These are phyloP conservation scores for Saccharomycopsis capsularis DNA, from an alignment of 805 yeast genomes.

Conservation along the genomic window DNA sequence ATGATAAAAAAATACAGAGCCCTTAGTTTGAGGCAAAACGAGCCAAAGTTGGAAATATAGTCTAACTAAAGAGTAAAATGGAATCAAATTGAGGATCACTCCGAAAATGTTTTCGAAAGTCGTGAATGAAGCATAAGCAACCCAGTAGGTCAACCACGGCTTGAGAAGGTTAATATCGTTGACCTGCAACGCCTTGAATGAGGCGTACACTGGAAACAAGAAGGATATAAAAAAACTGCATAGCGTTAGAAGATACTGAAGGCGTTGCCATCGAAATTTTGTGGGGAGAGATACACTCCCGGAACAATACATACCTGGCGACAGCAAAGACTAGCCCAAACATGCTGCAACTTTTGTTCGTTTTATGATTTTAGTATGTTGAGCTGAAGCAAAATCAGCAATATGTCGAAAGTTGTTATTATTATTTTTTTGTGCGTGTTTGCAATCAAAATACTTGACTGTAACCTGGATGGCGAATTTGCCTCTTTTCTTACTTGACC, in stretches of 20 bases:
- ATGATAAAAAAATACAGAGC: conserved; percentile 37
- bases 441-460: too few relatives aligned
- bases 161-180: conserved; percentile 32
- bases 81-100: conserved; percentile 42
- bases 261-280: too few relatives aligned
- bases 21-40: conserved; percentile 44
- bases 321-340: not conserved
- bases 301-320: not conserved
- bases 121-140: conserved; percentile 41
- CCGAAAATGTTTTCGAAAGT: conserved; percentile 34
- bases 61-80: conserved; percentile 46
- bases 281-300: not conserved
- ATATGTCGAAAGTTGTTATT: too few relatives aligned
- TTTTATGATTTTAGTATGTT: too few relatives aligned
- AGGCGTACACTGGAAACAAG: conserved; percentile 53
- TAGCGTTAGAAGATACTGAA: too few relatives aligned
- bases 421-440: too few relatives aligned
- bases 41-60: conserved; percentile 54
- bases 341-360: not conserved
- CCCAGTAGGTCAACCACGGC: conserved; percentile 61
- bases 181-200: conserved; percentile 48
- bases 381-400: too few relatives aligned
- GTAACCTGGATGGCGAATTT: too few relatives aligned
- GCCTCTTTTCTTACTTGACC: too few relatives aligned
- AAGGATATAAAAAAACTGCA: conserved; percentile 33